phyloP scores from a whole-genome alignment of 345 rosid species.

The Luvunga scandens region DNA sequence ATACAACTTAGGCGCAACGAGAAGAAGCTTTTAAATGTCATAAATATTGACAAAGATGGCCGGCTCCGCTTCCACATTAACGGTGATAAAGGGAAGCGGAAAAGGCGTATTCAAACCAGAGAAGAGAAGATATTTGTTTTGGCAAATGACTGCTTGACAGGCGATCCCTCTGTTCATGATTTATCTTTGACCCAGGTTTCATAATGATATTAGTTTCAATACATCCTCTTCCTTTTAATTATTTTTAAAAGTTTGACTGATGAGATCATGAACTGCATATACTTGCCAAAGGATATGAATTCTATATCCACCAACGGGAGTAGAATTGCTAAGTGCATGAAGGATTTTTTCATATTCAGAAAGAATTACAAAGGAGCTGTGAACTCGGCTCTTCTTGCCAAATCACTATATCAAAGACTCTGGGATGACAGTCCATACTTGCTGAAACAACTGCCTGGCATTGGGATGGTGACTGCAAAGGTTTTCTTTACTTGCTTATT shows the following conservation, averaged over 20 bases:
- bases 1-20: constrained; percentile 97
- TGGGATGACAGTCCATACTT: constrained; percentile 97
- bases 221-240: constrained; percentile 8
- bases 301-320: constrained; percentile 76
- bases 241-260: constrained; percentile 19
- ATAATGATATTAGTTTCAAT: not conserved
- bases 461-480: constrained; percentile 3
- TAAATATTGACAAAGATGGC: constrained; percentile 76
- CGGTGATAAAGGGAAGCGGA: constrained; percentile 80
- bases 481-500: not conserved
- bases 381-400: constrained; percentile 70
- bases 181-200: constrained; percentile 88
- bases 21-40: constrained; percentile 87
- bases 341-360: constrained; percentile 80
- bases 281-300: constrained; percentile 68
- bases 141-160: constrained; percentile 92
- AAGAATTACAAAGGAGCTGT: constrained; percentile 76
- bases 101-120: constrained; percentile 85
- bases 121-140: constrained; percentile 93
- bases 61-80: constrained; percentile 83
- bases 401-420: constrained; percentile 88
- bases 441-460: constrained; percentile 38
- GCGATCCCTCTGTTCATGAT: constrained; percentile 88
- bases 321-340: constrained; percentile 94
- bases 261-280: constrained; percentile 20